Percentiles rank a stretch among this genome's conserved stretches.
Evolutionary conservation across 768 basidiomycete species (phyloP).

Genomic region (Thelephora aurantiotincta): DNA sequence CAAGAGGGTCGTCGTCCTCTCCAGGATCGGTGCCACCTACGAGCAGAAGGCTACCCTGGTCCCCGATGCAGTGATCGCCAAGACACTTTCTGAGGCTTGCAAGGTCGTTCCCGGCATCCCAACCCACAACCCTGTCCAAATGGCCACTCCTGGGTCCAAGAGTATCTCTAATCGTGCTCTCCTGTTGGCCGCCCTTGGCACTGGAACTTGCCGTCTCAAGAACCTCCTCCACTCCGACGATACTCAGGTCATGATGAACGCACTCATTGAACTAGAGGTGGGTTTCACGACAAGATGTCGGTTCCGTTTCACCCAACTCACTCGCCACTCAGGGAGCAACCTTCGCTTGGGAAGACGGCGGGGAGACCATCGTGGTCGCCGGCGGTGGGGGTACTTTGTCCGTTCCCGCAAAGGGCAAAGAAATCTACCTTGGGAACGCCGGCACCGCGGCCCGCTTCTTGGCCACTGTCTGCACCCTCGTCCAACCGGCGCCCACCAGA

Average conservation of each 20-base stretch:
- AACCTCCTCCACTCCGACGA: conserved; percentile 96
- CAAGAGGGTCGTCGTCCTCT: conserved; percentile 91
- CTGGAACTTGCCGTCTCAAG: conserved; percentile 74
- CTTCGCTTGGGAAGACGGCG: conserved; percentile 93
- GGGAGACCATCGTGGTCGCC: conserved; percentile 85
- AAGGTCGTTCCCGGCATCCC: conserved; percentile 62
- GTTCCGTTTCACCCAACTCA: not conserved
- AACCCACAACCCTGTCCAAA: conserved; percentile 30
- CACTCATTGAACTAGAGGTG: conserved; percentile 78
- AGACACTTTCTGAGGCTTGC: conserved; percentile 69
- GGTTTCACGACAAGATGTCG: conserved; percentile 6
- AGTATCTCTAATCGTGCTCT: conserved; percentile 92
- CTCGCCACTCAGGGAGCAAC: conserved; percentile 53
- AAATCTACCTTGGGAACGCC: conserved; percentile 92
- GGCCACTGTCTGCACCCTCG: conserved; percentile 89
- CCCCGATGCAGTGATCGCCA: conserved; percentile 65
- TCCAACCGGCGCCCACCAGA: conserved; percentile 32
- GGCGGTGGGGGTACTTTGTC: conserved; percentile 75
- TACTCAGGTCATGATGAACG: conserved; percentile 98
- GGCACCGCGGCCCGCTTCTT: conserved; percentile 97
- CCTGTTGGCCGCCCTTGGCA: conserved; percentile 82
- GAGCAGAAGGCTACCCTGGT: conserved; percentile 88
- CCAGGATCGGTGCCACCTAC: conserved; percentile 80
- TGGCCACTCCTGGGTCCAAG: conserved; percentile 94
- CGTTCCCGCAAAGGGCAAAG: conserved; percentile 66